Evolutionary conservation across 2,329 filamentous ascomycete genomes (phyloP), one percentile per base, ranked within the genome.

Genomic region (Trichoderma koningii): DNA sequence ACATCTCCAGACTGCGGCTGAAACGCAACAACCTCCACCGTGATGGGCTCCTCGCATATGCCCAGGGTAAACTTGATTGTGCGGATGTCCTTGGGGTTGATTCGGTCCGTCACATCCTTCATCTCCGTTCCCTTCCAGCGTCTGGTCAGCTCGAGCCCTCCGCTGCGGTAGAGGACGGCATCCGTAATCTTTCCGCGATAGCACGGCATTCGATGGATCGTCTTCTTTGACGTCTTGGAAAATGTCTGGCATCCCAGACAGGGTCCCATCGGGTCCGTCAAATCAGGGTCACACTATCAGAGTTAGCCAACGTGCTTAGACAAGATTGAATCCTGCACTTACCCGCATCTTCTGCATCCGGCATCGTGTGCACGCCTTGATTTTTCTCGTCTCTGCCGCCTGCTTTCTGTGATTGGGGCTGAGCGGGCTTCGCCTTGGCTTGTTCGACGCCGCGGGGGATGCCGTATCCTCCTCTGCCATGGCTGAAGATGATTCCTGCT

Each of bases 161-260:
- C 77, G 1, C 71, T 70, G n/a, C 82, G 81, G 66, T 76, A 80
- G 4, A 82, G 70, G 1, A 73, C 68, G 17, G 79, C 72, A 9
- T 80, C 76, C 26, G 74, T 76, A 12, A 84, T 72, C 67, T 79
- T 81, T 67, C 74, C 77, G 14, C 82, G 78, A 15, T 76, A 70
- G 64, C 83, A 85, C 0, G 76, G 75, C 5, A 80, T 70, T 26
- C 74, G 73, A 62, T 84, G 82, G 5, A 84, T 77, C 2, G 80
- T 79, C 67, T 82, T 84, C 45, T 78, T 79, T 0, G 81, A 82
- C 0, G 74, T 74, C 30, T 70, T 72, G 12, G 74, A 72, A 3
- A 81, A 75, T 1, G 68, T 70, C 7, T 71, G 66, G 66, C 82
- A 85, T 2, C 76, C 77, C 2, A 73, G 10, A 69, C 82, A 85